phyloP scores from a whole-genome alignment of 805 yeast genomes.

The Lipomyces mesembrius region DNA sequence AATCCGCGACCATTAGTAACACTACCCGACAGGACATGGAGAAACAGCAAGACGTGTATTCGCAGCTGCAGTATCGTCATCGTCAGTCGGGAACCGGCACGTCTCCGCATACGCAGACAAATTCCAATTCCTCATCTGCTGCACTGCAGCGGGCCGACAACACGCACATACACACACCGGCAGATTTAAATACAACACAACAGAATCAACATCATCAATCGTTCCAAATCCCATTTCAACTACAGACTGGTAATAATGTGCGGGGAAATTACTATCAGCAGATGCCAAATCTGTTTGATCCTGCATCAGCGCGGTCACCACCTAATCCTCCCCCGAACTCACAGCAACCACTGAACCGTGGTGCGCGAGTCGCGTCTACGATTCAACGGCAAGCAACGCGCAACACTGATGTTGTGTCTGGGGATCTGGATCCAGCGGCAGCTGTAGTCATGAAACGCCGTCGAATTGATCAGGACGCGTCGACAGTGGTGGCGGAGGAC shows the following conservation, averaged over 20 bases:
- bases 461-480: background rate
- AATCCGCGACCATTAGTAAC: background rate
- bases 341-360: background rate
- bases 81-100: background rate
- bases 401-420: background rate
- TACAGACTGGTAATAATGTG: background rate
- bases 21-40: background rate
- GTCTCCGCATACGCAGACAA: background rate
- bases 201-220: background rate
- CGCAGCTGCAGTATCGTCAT: background rate
- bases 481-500: background rate
- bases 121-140: background rate
- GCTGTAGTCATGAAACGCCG: background rate
- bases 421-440: background rate
- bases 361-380: background rate
- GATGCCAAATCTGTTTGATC: background rate
- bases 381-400: background rate
- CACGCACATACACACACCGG: too few species aligned
- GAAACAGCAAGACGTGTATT: background rate
- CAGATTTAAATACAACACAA: background rate
- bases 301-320: background rate
- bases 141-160: background rate
- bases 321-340: background rate
- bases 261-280: background rate
- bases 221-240: background rate